phyloP scores from a whole-genome alignment of 805 yeast species.

The Zygotorulaspora florentina region DNA sequence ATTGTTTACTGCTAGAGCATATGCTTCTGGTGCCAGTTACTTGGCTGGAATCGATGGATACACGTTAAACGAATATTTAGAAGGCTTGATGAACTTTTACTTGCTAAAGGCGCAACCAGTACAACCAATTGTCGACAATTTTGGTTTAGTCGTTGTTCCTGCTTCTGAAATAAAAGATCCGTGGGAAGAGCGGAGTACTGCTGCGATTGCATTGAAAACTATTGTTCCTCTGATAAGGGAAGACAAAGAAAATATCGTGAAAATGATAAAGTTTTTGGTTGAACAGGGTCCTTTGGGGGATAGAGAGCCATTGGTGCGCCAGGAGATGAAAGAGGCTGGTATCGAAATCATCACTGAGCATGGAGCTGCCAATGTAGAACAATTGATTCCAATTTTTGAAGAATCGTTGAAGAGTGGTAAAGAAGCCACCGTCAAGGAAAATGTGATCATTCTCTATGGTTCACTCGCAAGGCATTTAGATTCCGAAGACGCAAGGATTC shows the following conservation, averaged over 20 bases:
- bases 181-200: conserved; percentile 84
- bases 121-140: conserved; percentile 70
- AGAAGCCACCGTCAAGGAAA: conserved; percentile 58
- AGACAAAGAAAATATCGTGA: conserved; percentile 41
- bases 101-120: conserved; percentile 63
- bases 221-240: conserved; percentile 46
- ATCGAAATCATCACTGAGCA: conserved; percentile 60
- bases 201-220: conserved; percentile 61
- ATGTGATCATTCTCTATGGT: conserved; percentile 84
- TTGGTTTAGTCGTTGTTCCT: conserved; percentile 68
- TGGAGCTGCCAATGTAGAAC: conserved; percentile 66
- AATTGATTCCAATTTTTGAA: conserved; percentile 79
- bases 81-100: conserved; percentile 52
- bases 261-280: conserved; percentile 60
- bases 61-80: conserved; percentile 37
- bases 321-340: conserved; percentile 88
- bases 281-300: conserved; percentile 70
- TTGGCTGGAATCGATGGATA: conserved; percentile 27
- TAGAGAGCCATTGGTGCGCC: conserved; percentile 63
- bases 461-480: conserved; percentile 82
- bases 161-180: conserved; percentile 61
- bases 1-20: conserved; percentile 64
- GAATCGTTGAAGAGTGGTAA: conserved; percentile 41
- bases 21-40: conserved; percentile 51
- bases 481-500: conserved; percentile 60